Conservation (phyloP, 306 rosid species). For the Glycyrrhiza uralensis region DNA sequence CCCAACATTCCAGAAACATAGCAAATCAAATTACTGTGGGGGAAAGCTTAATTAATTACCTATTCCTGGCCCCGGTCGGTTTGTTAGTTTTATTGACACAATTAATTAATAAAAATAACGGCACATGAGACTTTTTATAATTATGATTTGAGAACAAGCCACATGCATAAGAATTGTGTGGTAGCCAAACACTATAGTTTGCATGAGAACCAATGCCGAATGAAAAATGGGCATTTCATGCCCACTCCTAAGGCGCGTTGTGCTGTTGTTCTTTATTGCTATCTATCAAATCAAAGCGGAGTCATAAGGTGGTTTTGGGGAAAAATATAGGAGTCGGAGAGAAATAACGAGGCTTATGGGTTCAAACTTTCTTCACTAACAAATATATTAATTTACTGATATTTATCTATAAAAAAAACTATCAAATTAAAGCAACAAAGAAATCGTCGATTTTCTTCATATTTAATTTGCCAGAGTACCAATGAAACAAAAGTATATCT, state of each 20-base stretch:
- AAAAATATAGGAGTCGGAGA: too few species aligned
- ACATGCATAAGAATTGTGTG: constrained; percentile 34
- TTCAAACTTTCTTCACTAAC: too few species aligned
- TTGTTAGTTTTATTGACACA: neutral
- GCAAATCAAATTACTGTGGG: constrained; percentile 23
- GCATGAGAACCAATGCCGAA: constrained; percentile 27
- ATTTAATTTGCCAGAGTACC: neutral
- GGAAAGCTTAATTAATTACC: constrained; percentile 10
- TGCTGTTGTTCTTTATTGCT: constrained; percentile 13
- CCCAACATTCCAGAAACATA: constrained; percentile 32
- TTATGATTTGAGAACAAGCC: constrained; percentile 31
- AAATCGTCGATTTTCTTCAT: constrained; percentile 7
- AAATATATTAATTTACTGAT: too few species aligned
- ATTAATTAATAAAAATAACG: constrained; percentile 20
- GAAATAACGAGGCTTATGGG: too few species aligned
- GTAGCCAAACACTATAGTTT: constrained; percentile 30
- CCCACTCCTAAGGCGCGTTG: neutral
- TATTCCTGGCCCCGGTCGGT: neutral
- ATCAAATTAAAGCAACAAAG: too few species aligned
- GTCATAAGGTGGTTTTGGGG: too few species aligned
- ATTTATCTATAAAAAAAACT: too few species aligned
- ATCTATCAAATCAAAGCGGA: constrained; percentile 24
- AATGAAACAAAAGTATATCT: neutral
- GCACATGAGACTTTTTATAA: constrained; percentile 28
- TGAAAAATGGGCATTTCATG: constrained; percentile 27